Base-by-base conservation (phyloP, 768 basidiomycete species). In the Russula sp. region DNA sequence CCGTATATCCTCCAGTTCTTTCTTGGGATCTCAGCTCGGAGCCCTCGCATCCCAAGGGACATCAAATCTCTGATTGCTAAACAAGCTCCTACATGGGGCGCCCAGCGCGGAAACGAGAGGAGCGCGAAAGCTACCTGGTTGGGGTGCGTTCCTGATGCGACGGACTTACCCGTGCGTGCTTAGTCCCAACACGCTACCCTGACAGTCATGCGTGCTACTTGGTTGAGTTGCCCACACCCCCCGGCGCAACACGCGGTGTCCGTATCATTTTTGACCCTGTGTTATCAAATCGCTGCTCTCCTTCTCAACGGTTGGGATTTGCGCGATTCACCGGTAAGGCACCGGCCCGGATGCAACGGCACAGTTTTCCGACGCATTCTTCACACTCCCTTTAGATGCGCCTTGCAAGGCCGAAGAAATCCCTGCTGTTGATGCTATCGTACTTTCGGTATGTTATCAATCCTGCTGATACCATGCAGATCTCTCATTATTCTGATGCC, bases 401-500 rank as follows among this genome's bases (percentile, higher is more conserved):
- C 76, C 80, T 0, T 78, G 77, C 56, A 59, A 70, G 13, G 72
- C 77, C n/a, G 71, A 75, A 37, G 78, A 81, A 2, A 70, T 84
- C 27, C 82, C 82, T 1, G 71, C 77, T 3, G 71, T 83, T n/a
- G 81, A 83, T 65, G 76, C 74, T 6, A 76, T 84, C 45, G 77
- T 78, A 16, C 76, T 83, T 57, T 78, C 77, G 70, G 82, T 75
- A 75, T 73, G 72, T 54, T 40, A n/a, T n/a, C 6, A 5, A 20
- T 40, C 20, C 18, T 9, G 48, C 2, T 39, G 42, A 4, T 35
- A 27, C 48, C 11, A 6, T 34, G 22, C 10, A 6, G 3, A 35
- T 22, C 4, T 10, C 13, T 10, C 37, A n/a, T 34, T 27, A 53
- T 27, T 37, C 14, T 51, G 10, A 54, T 39, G 11, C 52, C 22